These are phyloP conservation scores for Wickerhamiella slavikovae DNA, from an alignment of 805 yeast species.

Conservation along the genomic window DNA sequence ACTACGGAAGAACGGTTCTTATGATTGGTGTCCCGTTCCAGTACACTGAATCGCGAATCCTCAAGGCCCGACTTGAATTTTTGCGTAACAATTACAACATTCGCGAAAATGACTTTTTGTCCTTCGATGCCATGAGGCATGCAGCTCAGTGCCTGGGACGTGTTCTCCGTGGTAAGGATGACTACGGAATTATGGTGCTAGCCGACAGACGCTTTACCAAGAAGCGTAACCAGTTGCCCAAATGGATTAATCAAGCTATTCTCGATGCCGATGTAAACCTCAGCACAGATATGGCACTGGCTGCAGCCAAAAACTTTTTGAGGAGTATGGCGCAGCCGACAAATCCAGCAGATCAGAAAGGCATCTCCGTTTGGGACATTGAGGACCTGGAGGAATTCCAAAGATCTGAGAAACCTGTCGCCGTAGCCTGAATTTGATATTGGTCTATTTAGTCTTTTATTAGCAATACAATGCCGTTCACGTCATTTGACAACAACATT, in stretches of 20 bases:
- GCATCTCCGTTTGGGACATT: constrained; percentile 79
- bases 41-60: constrained; percentile 88
- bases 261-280: constrained; percentile 79
- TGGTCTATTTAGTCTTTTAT: too few species aligned
- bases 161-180: constrained; percentile 93
- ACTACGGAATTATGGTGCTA: constrained; percentile 94
- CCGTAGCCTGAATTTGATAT: too few species aligned
- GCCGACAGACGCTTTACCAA: constrained; percentile 86
- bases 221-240: constrained; percentile 75
- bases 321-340: constrained; percentile 89
- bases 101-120: constrained; percentile 79
- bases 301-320: constrained; percentile 79
- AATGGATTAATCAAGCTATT: constrained; percentile 91
- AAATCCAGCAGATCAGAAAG: constrained; percentile 76
- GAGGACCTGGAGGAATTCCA: constrained; percentile 19
- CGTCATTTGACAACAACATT: too few species aligned
- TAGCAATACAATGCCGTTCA: too few species aligned
- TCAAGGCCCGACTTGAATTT: constrained; percentile 88
- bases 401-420: too few species aligned
- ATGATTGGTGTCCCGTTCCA: constrained; percentile 99
- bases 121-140: constrained; percentile 99
- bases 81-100: constrained; percentile 83
- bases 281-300: constrained; percentile 94
- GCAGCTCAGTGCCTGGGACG: constrained; percentile 98
- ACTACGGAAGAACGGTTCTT: constrained; percentile 88